A percentile compares a stretch with the other conserved stretches of the same genome.
phyloP scores from a whole-genome alignment of 768 basidiomycete species.

The Cystoderma amianthinum region DNA sequence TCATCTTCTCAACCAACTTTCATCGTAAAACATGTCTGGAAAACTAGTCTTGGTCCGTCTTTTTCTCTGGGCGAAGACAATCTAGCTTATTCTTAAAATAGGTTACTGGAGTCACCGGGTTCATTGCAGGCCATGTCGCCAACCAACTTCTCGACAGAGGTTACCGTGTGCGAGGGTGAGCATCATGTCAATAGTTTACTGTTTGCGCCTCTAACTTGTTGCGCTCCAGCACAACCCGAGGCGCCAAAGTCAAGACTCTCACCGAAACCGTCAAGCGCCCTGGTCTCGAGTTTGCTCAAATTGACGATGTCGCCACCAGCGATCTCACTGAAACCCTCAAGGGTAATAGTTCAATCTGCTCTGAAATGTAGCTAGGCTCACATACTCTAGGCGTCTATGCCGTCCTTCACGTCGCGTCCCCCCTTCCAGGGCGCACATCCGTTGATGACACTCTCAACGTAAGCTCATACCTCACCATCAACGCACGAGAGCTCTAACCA shows the following conservation, averaged over 20 bases:
- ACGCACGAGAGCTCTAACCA: too few species aligned
- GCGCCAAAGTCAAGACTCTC: constrained; percentile 18
- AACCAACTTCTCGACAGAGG: constrained; percentile 23
- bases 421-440: constrained; percentile 18
- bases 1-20: background rate
- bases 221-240: constrained; percentile 22
- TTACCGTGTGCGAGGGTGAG: constrained; percentile 33
- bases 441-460: constrained; percentile 18
- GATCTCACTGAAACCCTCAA: constrained; percentile 44
- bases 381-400: constrained; percentile 25
- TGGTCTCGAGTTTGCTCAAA: constrained; percentile 19
- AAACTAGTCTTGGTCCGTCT: constrained; percentile 1
- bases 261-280: constrained; percentile 15
- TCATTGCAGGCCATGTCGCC: constrained; percentile 31
- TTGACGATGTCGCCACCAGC: constrained; percentile 23
- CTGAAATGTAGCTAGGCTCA: background rate
- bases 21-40: constrained; percentile 3
- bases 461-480: constrained; percentile 3
- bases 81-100: constrained; percentile 6
- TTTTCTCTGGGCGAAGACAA: background rate
- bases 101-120: constrained; percentile 35
- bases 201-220: background rate
- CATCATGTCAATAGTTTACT: background rate
- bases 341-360: constrained; percentile 8
- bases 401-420: constrained; percentile 37